phyloP scores from a whole-genome alignment of 2,329 filamentous ascomycete genomes.

The Dothidotthia symphoricarpi region DNA sequence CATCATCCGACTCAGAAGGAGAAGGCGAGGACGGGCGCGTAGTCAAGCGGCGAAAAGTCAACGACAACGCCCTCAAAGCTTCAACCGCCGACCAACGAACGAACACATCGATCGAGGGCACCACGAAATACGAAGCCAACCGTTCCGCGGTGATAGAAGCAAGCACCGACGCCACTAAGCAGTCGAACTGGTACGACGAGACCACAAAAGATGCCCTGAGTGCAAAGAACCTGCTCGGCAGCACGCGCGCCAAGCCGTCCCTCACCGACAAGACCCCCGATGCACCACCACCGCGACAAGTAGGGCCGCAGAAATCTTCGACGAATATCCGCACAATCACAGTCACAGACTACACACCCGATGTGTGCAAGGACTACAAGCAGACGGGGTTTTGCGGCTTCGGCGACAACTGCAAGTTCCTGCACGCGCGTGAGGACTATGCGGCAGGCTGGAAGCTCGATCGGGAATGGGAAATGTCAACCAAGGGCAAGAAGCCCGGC shows the following conservation, averaged over 20 bases:
- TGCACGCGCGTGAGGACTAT: conserved; percentile 74
- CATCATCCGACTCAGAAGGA: conserved; percentile 71
- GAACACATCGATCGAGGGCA: conserved; percentile 39
- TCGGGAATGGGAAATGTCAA: conserved; percentile 84
- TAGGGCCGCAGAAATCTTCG: conserved; percentile 84
- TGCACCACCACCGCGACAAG: conserved; percentile 63
- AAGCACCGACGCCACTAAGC: conserved; percentile 85
- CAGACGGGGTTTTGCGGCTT: conserved; percentile 65
- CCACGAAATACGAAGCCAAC: conserved; percentile 61
- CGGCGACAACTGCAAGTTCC: conserved; percentile 78
- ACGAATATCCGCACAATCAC: conserved; percentile 90
- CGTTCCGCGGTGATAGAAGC: conserved; percentile 61
- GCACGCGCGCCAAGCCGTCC: conserved; percentile 47
- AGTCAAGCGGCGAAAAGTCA: conserved; percentile 76
- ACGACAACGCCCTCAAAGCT: conserved; percentile 63
- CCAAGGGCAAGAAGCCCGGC: conserved; percentile 58
- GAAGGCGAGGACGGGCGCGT: conserved; percentile 64
- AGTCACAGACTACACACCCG: conserved; percentile 83
- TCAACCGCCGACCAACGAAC: conserved; percentile 56
- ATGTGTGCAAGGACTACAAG: conserved; percentile 95
- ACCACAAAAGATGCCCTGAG: conserved; percentile 52
- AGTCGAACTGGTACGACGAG: conserved; percentile 86
- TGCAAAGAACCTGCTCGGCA: conserved; percentile 60
- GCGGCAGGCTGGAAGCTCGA: conserved; percentile 96
- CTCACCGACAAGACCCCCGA: conserved; percentile 82